Evolutionary conservation across 2,329 filamentous ascomycete genomes (phyloP), one percentile per base, ranked within the genome.

Genomic region (Allantophomopsis cytisporea): DNA sequence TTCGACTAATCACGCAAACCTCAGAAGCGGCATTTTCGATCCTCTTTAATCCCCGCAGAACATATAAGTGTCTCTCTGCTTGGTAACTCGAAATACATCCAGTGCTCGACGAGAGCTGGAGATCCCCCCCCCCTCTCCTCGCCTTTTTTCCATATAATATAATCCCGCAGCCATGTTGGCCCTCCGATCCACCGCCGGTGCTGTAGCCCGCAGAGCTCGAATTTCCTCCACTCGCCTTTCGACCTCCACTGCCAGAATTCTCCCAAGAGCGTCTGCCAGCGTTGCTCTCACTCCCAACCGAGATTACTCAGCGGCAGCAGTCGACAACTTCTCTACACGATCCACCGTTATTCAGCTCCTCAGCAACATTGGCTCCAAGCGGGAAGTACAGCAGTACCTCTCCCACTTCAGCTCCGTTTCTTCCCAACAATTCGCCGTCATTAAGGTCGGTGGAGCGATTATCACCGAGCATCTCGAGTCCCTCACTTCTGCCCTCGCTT

Each of bases 401-500:
- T 91, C 88, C 49, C 87, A 96, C 60, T 98, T 98, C 70, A 91
- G 83, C 50, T 94, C 88, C 28, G 88, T 95, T 45, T 91, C 87
- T 35, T 94, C 87, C 30, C 88, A 96, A 66, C 87, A 94, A 57
- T 98, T 96, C 60, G 89, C 88, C 49, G 89, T 98, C 37, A 94
- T 98, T 63, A 98, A 98, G 69, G 89, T 96, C 41, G 91, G 89
- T 45, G 91, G 89, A 45, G 91, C 89, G 46, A 95, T 96, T 54
- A 73, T 98, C 54, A 94, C 86, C 44, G 88, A 96, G 58, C 83
- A 95, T 61, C 72, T 96, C 41, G 83, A 94, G 59, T 87, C 88
- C 54, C 76, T 98, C 41, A 94, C 86, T 56, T 81, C 83, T 40
- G 88, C 84, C 37, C 71, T 96, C 43, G 82, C 86, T 20, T 93